phyloP scores from a whole-genome alignment of 352 stramenopile genomes.

The Phytophthora idaei region DNA sequence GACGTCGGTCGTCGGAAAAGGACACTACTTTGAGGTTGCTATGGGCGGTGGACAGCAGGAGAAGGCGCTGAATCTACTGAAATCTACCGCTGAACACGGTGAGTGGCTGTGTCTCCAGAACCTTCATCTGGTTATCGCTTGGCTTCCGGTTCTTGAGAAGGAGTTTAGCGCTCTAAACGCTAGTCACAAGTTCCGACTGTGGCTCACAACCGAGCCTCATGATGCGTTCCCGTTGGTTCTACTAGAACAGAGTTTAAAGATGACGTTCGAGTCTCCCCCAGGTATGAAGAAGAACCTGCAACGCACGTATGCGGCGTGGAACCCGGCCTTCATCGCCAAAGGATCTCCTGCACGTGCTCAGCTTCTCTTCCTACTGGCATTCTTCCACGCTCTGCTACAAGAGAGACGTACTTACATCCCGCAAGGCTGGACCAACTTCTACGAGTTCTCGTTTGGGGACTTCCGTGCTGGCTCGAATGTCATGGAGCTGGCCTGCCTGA shows the following conservation, averaged over 20 bases:
- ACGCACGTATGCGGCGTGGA: slow-evolving; percentile 91
- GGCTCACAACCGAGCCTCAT: slow-evolving; percentile 94
- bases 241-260: slow-evolving; percentile 93
- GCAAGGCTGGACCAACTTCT: slow-evolving; percentile 97
- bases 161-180: slow-evolving; percentile 73
- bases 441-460: slow-evolving; percentile 96
- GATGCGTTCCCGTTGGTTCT: slow-evolving; percentile 91
- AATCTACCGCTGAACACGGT: slow-evolving; percentile 74
- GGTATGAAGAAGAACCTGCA: slow-evolving; percentile 97
- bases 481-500: slow-evolving; percentile 80
- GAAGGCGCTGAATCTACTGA: slow-evolving; percentile 86
- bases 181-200: slow-evolving; percentile 93
- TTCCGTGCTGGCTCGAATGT: slow-evolving; percentile 92
- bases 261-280: slow-evolving; percentile 95
- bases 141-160: slow-evolving; percentile 94
- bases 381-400: slow-evolving; percentile 90
- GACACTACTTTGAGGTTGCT: slow-evolving; percentile 92
- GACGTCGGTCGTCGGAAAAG: slow-evolving; percentile 75
- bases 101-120: slow-evolving; percentile 97
- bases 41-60: slow-evolving; percentile 96
- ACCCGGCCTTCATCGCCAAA: slow-evolving; percentile 69
- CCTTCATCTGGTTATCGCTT: slow-evolving; percentile 94
- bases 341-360: slow-evolving; percentile 55
- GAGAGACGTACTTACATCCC: slow-evolving; percentile 93
- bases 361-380: slow-evolving; percentile 89